Percentiles rank a stretch among this genome's conserved stretches.
Evolutionary conservation across 148 eudicot genomes (phyloP).

Genomic region (Oxyria digyna): DNA sequence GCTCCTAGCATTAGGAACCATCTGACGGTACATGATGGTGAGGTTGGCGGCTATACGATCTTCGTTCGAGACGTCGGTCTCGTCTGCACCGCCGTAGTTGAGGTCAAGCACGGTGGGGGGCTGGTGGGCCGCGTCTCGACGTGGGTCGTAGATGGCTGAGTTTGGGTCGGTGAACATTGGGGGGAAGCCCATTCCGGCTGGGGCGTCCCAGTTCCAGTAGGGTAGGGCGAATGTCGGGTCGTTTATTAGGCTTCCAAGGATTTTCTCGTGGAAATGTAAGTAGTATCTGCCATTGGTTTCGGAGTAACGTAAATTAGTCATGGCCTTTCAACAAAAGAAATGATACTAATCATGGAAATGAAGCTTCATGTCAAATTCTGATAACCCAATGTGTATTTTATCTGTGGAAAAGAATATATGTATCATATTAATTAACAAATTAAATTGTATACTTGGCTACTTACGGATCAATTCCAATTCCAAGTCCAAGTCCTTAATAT

Average conservation of each 20-base stretch:
- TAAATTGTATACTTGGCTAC: no score
- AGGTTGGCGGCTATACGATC: slow-evolving; percentile 37
- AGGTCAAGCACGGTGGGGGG: slow-evolving; percentile 41
- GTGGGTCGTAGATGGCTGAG: slow-evolving; percentile 31
- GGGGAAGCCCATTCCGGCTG: slow-evolving; percentile 49
- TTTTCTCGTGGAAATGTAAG: slow-evolving; percentile 61
- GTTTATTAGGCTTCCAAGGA: slow-evolving; percentile 39
- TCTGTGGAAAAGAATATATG: no score
- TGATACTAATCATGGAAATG: no score
- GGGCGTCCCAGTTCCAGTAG: slow-evolving; percentile 76
- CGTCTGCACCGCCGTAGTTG: slow-evolving; percentile 29
- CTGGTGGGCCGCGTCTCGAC: slow-evolving; percentile 41
- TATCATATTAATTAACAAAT: no score
- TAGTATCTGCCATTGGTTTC: slow-evolving; percentile 37
- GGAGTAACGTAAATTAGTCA: no score
- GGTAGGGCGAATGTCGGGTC: slow-evolving; percentile 76
- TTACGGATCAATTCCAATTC: no score
- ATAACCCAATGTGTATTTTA: no score
- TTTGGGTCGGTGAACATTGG: slow-evolving; percentile 24
- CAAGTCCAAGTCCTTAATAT: no score
- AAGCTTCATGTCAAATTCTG: no score
- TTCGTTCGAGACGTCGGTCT: slow-evolving; percentile 5
- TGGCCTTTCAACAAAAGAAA: no score
- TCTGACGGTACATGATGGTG: slow-evolving; percentile 62
- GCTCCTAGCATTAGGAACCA: slow-evolving; percentile 45